Conservation (phyloP, 495 filamentous ascomycete genomes). For the Aspergillus kassunensis region DNA sequence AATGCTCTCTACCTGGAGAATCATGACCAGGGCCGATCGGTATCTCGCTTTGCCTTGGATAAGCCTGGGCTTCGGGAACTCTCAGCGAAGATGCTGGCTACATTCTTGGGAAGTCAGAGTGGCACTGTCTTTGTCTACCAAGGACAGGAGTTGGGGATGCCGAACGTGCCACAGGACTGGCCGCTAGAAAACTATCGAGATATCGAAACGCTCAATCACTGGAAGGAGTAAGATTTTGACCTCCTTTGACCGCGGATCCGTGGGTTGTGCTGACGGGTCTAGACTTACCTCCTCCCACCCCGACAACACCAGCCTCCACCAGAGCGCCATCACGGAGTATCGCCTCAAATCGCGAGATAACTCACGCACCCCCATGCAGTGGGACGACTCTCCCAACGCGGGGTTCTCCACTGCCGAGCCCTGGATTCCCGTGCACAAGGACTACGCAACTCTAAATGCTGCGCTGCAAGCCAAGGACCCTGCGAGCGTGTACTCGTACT, state of each 20-base stretch:
- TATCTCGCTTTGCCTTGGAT: constrained; percentile 50
- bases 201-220: constrained; percentile 53
- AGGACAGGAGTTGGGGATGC: constrained; percentile 68
- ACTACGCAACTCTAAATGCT: constrained; percentile 41
- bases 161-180: constrained; percentile 58
- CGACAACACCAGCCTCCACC: neutral
- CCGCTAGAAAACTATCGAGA: constrained; percentile 57
- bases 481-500: constrained; percentile 40
- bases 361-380: constrained; percentile 54
- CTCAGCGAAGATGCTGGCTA: constrained; percentile 53
- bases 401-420: constrained; percentile 38
- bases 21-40: constrained; percentile 56
- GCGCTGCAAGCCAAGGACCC: constrained; percentile 32
- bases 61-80: constrained; percentile 34
- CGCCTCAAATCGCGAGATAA: constrained; percentile 41
- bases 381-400: constrained; percentile 45
- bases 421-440: constrained; percentile 50
- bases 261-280: neutral
- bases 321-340: neutral
- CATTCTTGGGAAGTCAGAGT: constrained; percentile 49
- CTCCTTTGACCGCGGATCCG: no score
- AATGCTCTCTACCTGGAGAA: constrained; percentile 40
- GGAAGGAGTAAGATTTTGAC: neutral
- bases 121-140: constrained; percentile 66
- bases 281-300: neutral